Conservation (phyloP, 805 yeast genomes). For the Candida silvicultrix region DNA sequence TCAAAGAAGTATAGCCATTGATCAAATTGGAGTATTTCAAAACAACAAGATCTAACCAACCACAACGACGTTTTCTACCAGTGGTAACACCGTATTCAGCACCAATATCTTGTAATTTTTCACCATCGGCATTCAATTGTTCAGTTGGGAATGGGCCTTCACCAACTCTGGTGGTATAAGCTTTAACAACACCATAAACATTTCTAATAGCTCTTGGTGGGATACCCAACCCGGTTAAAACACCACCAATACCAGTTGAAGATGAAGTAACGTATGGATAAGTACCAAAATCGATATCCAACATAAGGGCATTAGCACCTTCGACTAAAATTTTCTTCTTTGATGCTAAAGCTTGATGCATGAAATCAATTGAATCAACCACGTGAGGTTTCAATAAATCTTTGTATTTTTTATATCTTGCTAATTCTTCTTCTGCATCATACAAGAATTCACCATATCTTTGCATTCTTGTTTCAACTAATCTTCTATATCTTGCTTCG, state of each 20-base stretch:
- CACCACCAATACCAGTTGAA: slow-evolving; percentile 96
- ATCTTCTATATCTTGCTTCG: slow-evolving; percentile 66
- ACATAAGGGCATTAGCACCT: slow-evolving; percentile 98
- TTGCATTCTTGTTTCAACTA: slow-evolving; percentile 74
- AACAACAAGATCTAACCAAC: slow-evolving; percentile 97
- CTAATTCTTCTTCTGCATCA: slow-evolving; percentile 76
- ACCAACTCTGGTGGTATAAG: slow-evolving; percentile 98
- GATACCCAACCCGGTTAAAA: slow-evolving; percentile 90
- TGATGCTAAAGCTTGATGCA: slow-evolving; percentile 66
- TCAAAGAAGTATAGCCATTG: slow-evolving; percentile 92
- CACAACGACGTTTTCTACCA: slow-evolving; percentile 98
- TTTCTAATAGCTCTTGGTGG: slow-evolving; percentile 84
- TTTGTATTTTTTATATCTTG: slow-evolving; percentile 66
- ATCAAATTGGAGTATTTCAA: slow-evolving; percentile 84
- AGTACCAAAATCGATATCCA: slow-evolving; percentile 96
- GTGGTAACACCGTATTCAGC: slow-evolving; percentile 98
- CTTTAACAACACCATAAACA: slow-evolving; percentile 94
- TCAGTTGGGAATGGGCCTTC: slow-evolving; percentile 99
- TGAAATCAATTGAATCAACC: slow-evolving; percentile 83
- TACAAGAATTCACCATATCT: slow-evolving; percentile 93
- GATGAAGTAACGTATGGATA: slow-evolving; percentile 97
- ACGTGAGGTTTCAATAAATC: slow-evolving; percentile 82
- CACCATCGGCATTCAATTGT: slow-evolving; percentile 84
- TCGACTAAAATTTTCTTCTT: slow-evolving; percentile 89
- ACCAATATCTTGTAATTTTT: slow-evolving; percentile 82